Conservation (phyloP, 768 basidiomycete genomes). For the Psilocybe azurescens region DNA sequence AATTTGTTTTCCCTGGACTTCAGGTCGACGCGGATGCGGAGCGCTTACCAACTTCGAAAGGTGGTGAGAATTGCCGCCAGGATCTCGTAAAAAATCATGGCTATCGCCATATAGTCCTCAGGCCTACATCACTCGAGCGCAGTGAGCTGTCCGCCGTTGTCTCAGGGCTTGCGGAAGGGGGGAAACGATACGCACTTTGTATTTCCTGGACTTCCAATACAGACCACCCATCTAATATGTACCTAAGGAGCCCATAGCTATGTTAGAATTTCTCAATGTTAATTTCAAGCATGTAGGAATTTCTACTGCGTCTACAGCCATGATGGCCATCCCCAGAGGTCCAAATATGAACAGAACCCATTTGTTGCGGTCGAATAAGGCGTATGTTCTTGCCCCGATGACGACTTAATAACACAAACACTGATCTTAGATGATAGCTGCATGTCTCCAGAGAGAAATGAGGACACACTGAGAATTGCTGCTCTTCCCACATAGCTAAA, state of each 20-base stretch:
- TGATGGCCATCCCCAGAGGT: neutral
- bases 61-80: neutral
- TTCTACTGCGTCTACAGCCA: constrained; percentile 4
- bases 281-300: too few species aligned
- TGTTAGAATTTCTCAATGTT: too few species aligned
- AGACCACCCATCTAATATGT: constrained; percentile 1
- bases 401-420: neutral
- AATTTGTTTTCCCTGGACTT: neutral
- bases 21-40: constrained; percentile 1
- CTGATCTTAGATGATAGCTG: too few species aligned
- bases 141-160: too few species aligned
- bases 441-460: too few species aligned
- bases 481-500: constrained; percentile 13
- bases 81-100: neutral
- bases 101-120: neutral
- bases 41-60: constrained; percentile 1
- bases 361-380: neutral
- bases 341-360: constrained; percentile 1
- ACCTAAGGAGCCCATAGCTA: neutral
- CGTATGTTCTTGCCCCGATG: constrained; percentile 3
- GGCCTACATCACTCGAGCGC: too few species aligned
- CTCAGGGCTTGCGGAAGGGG: too few species aligned
- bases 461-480: constrained; percentile 2
- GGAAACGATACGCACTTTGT: neutral
- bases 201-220: neutral